A percentile compares a stretch with the other conserved stretches of the same genome.
These are phyloP conservation scores for Amylostereum areolatum DNA, from an alignment of 1,284 basidiomycete genomes.

Conservation along the genomic window DNA sequence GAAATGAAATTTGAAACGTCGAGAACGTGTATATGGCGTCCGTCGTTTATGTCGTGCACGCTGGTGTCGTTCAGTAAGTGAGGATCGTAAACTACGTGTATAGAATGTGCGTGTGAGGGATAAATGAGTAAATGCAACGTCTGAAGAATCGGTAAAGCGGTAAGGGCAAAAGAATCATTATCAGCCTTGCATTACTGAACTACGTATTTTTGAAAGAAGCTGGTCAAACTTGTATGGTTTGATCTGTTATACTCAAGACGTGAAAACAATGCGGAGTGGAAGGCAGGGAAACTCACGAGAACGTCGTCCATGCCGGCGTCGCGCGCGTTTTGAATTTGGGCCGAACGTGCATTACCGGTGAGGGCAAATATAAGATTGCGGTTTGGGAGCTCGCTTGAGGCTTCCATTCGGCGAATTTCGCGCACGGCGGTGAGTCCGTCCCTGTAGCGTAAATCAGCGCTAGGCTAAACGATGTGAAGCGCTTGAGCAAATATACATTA, in stretches of 20 bases:
- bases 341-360: background rate
- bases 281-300: background rate
- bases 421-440: background rate
- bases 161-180: no score
- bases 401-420: background rate
- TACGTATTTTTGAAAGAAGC: background rate
- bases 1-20: no score
- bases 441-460: background rate
- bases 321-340: background rate
- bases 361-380: background rate
- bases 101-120: no score
- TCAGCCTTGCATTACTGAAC: no score
- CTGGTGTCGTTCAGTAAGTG: no score
- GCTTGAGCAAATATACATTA: background rate
- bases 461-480: background rate
- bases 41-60: no score
- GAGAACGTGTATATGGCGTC: no score
- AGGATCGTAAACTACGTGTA: no score
- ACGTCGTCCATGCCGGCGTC: constrained; percentile 1
- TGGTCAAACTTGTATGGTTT: background rate
- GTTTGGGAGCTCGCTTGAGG: background rate
- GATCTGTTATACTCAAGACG: background rate
- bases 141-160: no score
- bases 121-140: no score
- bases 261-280: background rate